phyloP scores from a whole-genome alignment of 805 yeast species.

The Pichia nanzhaoensis region DNA sequence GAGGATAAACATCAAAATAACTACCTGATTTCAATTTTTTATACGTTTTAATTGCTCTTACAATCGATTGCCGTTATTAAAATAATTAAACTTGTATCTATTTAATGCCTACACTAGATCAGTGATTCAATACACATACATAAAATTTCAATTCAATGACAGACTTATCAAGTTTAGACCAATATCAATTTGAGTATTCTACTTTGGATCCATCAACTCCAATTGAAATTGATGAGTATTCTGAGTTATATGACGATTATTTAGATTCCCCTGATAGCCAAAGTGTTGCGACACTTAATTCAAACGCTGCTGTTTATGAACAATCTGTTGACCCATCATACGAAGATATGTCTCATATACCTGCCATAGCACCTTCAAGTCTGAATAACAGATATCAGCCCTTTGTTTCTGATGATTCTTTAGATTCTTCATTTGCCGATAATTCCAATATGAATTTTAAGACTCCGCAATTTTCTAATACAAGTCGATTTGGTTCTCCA shows the following conservation, averaged over 20 bases:
- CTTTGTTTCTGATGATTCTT: conserved; percentile 6
- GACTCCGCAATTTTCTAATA: conserved; percentile 5
- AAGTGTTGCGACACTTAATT: conserved; percentile 3
- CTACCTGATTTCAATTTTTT: too few species aligned
- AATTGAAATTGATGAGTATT: conserved; percentile 16
- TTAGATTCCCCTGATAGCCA: conserved; percentile 14
- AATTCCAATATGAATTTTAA: neutral
- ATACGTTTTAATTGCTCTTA: too few species aligned
- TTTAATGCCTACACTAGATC: too few species aligned
- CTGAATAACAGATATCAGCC: conserved; percentile 1
- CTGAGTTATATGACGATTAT: conserved; percentile 27
- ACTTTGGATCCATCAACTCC: conserved; percentile 13
- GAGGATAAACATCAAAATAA: too few species aligned
- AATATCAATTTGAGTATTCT: neutral
- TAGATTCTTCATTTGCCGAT: conserved; percentile 9
- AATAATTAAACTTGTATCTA: too few species aligned
- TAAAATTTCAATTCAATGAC: neutral
- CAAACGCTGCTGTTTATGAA: conserved; percentile 11
- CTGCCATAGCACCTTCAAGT: neutral
- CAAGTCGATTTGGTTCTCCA: conserved; percentile 1
- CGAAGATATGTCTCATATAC: neutral
- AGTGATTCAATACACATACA: neutral
- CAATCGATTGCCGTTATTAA: too few species aligned
- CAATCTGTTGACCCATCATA: conserved; percentile 8
- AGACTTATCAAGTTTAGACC: too few species aligned